A percentile compares a stretch with the other conserved stretches of the same genome.
phyloP scores from a whole-genome alignment of 306 rosid genomes.

The Quercus rubra region DNA sequence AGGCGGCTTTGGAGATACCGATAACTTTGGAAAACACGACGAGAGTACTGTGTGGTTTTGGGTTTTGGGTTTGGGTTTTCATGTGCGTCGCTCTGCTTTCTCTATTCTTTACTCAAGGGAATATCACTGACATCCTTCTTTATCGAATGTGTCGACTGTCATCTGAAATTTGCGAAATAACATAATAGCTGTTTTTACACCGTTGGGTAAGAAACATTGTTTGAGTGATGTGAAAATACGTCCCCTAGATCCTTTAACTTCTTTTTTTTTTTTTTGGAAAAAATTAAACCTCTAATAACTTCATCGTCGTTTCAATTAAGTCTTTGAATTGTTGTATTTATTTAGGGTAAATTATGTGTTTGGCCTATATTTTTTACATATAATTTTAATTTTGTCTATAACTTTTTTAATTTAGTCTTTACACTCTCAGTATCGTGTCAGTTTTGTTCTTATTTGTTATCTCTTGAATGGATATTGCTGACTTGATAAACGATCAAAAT shows the following conservation, averaged over 20 bases:
- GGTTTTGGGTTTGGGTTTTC: neutral
- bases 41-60: neutral
- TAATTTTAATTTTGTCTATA: too few relatives aligned
- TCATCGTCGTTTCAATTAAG: too few relatives aligned
- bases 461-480: too few relatives aligned
- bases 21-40: conserved; percentile 23
- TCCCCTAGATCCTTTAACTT: too few relatives aligned
- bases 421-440: fast-evolving
- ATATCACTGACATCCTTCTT: neutral
- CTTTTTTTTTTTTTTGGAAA: too few relatives aligned
- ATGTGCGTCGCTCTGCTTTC: neutral
- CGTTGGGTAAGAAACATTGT: too few relatives aligned
- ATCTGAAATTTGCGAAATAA: neutral
- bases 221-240: too few relatives aligned
- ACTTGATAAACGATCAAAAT: fast-evolving
- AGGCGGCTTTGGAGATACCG: conserved; percentile 30
- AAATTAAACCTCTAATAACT: too few relatives aligned
- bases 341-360: too few relatives aligned
- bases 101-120: neutral
- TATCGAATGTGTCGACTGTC: neutral
- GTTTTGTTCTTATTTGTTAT: too few relatives aligned
- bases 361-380: too few relatives aligned
- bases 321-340: too few relatives aligned
- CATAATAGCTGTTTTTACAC: neutral
- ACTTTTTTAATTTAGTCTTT: fast-evolving